Evolutionary conservation across 148 eudicot species (phyloP).

Genomic region (Oxyria digyna): DNA sequence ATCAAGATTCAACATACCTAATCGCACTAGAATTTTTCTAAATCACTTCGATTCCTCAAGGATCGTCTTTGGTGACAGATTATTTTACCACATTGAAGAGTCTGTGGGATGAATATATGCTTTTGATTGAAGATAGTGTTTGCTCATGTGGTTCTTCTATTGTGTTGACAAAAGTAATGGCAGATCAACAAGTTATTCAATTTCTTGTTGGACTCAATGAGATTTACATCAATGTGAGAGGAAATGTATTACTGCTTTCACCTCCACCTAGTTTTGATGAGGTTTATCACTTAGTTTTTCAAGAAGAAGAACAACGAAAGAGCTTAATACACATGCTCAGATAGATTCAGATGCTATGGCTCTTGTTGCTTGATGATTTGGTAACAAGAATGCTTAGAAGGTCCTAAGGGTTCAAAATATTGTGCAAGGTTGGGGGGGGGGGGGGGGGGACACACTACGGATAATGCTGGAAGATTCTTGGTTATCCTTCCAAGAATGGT

Average conservation of each 20-base stretch:
- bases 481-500: too few relatives aligned
- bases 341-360: not conserved
- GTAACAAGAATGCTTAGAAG: not conserved
- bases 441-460: too few relatives aligned
- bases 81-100: not conserved
- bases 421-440: too few relatives aligned
- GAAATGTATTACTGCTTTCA: not conserved
- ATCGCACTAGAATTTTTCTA: not conserved
- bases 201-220: not conserved
- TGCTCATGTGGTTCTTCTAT: not conserved
- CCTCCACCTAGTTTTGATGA: not conserved
- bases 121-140: not conserved
- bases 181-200: not conserved
- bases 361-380: not conserved
- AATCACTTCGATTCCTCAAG: not conserved
- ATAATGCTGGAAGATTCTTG: too few relatives aligned
- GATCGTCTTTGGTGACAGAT: not conserved
- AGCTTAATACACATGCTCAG: not conserved
- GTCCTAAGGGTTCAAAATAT: too few relatives aligned
- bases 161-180: not conserved
- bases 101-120: not conserved
- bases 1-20: not conserved
- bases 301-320: not conserved
- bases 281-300: not conserved
- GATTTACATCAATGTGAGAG: not conserved